phyloP scores from a whole-genome alignment of 1,284 basidiomycete species.

The Schizophyllum commune region DNA sequence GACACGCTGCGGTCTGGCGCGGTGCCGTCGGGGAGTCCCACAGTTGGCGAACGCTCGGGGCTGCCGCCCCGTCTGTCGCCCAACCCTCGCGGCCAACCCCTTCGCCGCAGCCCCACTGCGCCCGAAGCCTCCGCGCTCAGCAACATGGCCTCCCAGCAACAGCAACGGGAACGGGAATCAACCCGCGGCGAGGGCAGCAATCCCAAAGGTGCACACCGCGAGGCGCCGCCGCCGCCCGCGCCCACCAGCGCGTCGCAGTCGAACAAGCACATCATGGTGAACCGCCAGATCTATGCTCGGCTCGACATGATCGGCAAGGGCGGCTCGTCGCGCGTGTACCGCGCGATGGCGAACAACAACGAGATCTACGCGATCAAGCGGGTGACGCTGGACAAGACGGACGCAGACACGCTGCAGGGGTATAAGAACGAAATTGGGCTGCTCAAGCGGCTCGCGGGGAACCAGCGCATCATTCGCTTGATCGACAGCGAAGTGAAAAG shows the following conservation, averaged over 20 bases:
- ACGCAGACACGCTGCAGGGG: slow-evolving; percentile 80
- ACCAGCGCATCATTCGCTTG: slow-evolving; percentile 82
- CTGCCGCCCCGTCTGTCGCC: slow-evolving; percentile 13
- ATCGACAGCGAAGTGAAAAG: slow-evolving; percentile 78
- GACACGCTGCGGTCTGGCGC: slow-evolving; percentile 55
- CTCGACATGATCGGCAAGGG: slow-evolving; percentile 87
- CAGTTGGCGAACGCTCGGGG: slow-evolving; percentile 17
- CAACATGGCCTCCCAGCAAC: slow-evolving; percentile 4
- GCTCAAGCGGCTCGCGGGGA: slow-evolving; percentile 80
- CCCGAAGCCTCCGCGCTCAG: slow-evolving; percentile 46
- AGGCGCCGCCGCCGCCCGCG: slow-evolving; percentile 9
- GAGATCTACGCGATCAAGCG: slow-evolving; percentile 86
- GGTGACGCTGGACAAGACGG: slow-evolving; percentile 79
- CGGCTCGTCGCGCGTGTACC: slow-evolving; percentile 89
- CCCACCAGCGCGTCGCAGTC: slow-evolving; percentile 9
- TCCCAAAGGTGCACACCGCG: slow-evolving; percentile 18
- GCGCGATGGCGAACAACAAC: slow-evolving; percentile 71
- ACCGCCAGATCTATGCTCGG: slow-evolving; percentile 75
- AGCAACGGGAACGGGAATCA: not conserved
- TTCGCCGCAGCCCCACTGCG: slow-evolving; percentile 55
- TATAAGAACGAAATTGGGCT: slow-evolving; percentile 93
- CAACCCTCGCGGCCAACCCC: slow-evolving; percentile 22
- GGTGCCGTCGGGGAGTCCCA: slow-evolving; percentile 25
- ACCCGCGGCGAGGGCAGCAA: not conserved
- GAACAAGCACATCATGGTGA: slow-evolving; percentile 46